phyloP scores from a whole-genome alignment of 2,329 filamentous ascomycete species.

The Fusarium sp. region DNA sequence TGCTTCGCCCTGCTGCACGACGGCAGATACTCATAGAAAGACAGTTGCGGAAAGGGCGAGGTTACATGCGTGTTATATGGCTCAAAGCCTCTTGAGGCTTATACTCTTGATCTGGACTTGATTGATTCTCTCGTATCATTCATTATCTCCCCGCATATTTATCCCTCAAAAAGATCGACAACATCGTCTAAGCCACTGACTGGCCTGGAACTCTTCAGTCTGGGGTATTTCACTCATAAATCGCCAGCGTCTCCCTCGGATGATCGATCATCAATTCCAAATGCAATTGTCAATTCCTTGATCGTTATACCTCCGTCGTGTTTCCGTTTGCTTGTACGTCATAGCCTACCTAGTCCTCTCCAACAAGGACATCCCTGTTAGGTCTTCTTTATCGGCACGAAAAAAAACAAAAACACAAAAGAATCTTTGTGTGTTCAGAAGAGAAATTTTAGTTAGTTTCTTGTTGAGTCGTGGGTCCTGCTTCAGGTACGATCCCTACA shows the following conservation, averaged over 20 bases:
- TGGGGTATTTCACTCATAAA: slow-evolving; percentile 16
- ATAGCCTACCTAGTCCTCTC: slow-evolving; percentile 4
- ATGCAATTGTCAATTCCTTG: not conserved
- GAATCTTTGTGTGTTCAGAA: not conserved
- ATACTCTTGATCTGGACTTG: not conserved
- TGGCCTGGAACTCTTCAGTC: not conserved
- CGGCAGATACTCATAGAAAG: not conserved
- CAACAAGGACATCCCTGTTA: slow-evolving; percentile 29
- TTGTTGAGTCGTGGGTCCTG: slow-evolving; percentile 13
- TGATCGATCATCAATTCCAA: not conserved
- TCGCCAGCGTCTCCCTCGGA: not conserved
- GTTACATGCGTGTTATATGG: not conserved
- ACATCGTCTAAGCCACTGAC: slow-evolving; percentile 11
- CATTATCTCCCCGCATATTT: slow-evolving; percentile 1
- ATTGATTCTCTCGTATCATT: slow-evolving; percentile 2
- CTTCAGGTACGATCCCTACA: slow-evolving; percentile 18
- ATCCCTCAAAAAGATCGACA: slow-evolving; percentile 12
- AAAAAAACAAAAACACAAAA: not conserved
- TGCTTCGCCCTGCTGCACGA: slow-evolving; percentile 7
- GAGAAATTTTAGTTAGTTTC: slow-evolving; percentile 1
- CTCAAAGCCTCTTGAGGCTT: not conserved
- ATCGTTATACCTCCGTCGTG: slow-evolving; percentile 13
- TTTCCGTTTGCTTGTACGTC: slow-evolving; percentile 31
- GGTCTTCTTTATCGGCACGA: not conserved
- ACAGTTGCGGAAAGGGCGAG: not conserved